Percentiles rank a stretch among this genome's conserved stretches.
These are phyloP conservation scores for Coniferiporia sulphurascens DNA, from an alignment of 1,284 basidiomycete species.

Conservation along the genomic window DNA sequence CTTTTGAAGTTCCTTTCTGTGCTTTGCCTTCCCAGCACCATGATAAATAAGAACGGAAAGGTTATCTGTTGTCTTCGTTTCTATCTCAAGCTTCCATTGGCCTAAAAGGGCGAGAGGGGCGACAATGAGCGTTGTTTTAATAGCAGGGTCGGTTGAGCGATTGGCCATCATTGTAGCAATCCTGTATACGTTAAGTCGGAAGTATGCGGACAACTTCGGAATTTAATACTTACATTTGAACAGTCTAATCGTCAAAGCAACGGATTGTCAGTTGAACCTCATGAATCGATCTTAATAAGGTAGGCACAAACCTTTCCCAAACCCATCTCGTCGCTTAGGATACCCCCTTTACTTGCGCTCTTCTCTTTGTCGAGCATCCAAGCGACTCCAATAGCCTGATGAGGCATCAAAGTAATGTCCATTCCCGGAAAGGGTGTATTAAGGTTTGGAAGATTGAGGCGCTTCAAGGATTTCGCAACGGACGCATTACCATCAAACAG, in stretches of 20 bases:
- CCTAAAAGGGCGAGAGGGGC: conserved; percentile 51
- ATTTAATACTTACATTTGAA: conserved; percentile 36
- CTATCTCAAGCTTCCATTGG: conserved; percentile 57
- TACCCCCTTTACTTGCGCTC: conserved; percentile 46
- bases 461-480: conserved; percentile 44
- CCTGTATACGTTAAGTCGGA: conserved; percentile 25
- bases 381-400: conserved; percentile 60
- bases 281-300: background rate
- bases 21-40: conserved; percentile 42
- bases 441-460: conserved; percentile 38
- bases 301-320: conserved; percentile 23
- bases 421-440: conserved; percentile 45
- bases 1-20: conserved; percentile 38
- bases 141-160: conserved; percentile 34
- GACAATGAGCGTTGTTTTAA: conserved; percentile 52
- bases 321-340: conserved; percentile 76
- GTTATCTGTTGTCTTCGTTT: conserved; percentile 44
- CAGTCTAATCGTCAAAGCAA: conserved; percentile 30
- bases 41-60: conserved; percentile 52
- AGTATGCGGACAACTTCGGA: background rate
- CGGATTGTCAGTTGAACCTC: background rate
- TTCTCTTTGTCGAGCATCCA: conserved; percentile 63
- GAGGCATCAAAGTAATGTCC: conserved; percentile 54
- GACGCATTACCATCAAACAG: conserved; percentile 50
- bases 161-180: conserved; percentile 47